Base-by-base conservation (phyloP, 352 stramenopile species). In the Phytophthora palmivora region DNA sequence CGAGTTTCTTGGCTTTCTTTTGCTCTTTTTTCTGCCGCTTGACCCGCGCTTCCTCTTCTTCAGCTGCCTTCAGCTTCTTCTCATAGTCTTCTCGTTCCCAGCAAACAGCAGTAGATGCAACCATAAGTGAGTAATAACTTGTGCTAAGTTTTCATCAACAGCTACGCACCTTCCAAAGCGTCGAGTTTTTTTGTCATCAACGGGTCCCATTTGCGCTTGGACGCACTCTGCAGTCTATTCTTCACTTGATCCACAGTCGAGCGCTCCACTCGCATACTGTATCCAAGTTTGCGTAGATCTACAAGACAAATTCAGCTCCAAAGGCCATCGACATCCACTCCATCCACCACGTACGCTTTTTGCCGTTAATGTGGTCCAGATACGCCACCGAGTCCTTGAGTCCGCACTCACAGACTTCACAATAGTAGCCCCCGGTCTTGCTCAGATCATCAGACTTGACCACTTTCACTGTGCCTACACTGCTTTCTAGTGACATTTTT, bases 281-380 rank as follows among this genome's bases (percentile, higher is more conserved):
- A 97, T 9, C 93, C 93, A 8, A 98, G 72, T 54, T 95, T 94
- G 32, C 87, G 79, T 44, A 97, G 68, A 57, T 98, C 90, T 97
- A 36, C 18, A 66, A 4, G 3, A 36, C 12, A 72, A 12, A 2
- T 14, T 9, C 30, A 34, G 30, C 3, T 34, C 7, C 5, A 12
- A 34, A 3, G 10, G 6, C 7, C 30, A 34, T 34, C 30, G 7
- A 34, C 11, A 34, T 2, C 14, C 15, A 50, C 9, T 8, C 15
- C 14, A 14, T 6, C 37, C 4, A 5, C 18, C 16, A 88, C 85
- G 53, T 57, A 97, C 90, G 93, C 64, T 95, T 94, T 84, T 97
- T 97, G 62, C 94, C 94, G 69, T 98, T 98, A 74, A 98, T 97
- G 62, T 98, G 94, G 73, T 98, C 94, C 43, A 98, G 72, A 56